These are phyloP conservation scores for Neoboletus magnificus DNA, from an alignment of 768 basidiomycete species.

Conservation along the genomic window DNA sequence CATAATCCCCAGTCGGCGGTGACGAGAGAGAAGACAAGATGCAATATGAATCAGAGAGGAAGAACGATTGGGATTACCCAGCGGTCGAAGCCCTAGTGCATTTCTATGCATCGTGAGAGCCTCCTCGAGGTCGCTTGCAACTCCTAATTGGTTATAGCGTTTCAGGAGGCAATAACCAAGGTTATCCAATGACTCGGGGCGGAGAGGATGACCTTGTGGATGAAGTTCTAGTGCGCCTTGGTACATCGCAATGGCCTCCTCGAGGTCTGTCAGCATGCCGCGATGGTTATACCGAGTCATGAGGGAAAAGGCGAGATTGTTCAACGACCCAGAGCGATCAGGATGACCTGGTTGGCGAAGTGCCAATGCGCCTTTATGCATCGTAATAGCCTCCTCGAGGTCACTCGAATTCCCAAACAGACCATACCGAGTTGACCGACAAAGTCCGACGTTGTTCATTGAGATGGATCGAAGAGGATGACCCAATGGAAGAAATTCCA, in stretches of 20 bases:
- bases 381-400: slow-evolving; percentile 21
- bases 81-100: not conserved
- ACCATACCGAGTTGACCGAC: slow-evolving; percentile 6
- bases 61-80: not conserved
- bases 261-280: not conserved
- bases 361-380: not conserved
- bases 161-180: not conserved
- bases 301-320: not conserved
- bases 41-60: not conserved
- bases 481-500: not conserved
- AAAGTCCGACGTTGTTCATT: slow-evolving; percentile 13
- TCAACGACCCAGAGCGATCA: not conserved
- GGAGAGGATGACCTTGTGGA: not conserved
- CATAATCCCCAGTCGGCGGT: not conserved
- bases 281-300: slow-evolving; percentile 1
- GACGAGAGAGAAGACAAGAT: not conserved
- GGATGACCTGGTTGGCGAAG: slow-evolving; percentile 1
- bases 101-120: not conserved
- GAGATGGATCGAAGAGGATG: slow-evolving; percentile 6
- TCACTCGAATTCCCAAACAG: not conserved
- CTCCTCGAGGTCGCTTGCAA: not conserved
- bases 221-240: not conserved
- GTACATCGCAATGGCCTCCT: not conserved
- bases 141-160: not conserved
- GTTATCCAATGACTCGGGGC: not conserved